A percentile compares a stretch with the other conserved stretches of the same genome.
Conservation (phyloP, 108 stramenopile genomes). For the Seminavis robusta region DNA sequence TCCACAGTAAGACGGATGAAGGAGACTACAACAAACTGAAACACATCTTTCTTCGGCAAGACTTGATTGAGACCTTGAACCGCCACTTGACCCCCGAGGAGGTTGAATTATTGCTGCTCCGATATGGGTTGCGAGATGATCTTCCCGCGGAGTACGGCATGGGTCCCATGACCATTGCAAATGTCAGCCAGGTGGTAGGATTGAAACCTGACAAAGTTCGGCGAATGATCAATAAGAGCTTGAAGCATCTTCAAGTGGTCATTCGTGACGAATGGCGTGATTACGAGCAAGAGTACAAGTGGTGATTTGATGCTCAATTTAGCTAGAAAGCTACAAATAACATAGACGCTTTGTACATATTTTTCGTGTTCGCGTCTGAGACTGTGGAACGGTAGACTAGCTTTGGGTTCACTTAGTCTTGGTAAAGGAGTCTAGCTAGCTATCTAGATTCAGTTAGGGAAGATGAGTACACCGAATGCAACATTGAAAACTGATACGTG, state of each 20-base stretch:
- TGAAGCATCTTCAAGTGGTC: slow-evolving; percentile 51
- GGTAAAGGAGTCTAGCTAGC: too few relatives aligned
- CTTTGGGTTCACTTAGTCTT: too few relatives aligned
- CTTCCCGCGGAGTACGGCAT: slow-evolving; percentile 9
- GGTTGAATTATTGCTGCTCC: slow-evolving; percentile 56
- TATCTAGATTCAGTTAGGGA: too few relatives aligned
- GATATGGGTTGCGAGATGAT: slow-evolving; percentile 73
- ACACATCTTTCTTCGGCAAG: slow-evolving; percentile 55
- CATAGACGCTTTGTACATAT: too few relatives aligned
- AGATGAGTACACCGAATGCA: too few relatives aligned
- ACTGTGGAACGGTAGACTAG: too few relatives aligned
- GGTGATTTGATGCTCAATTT: too few relatives aligned
- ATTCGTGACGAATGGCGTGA: slow-evolving; percentile 65
- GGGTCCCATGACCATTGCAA: slow-evolving; percentile 74
- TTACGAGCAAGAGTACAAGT: slow-evolving; percentile 61
- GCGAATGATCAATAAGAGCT: slow-evolving; percentile 61
- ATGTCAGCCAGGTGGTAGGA: slow-evolving; percentile 67
- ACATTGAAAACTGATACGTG: too few relatives aligned
- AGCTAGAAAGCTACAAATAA: too few relatives aligned
- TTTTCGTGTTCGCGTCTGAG: too few relatives aligned
- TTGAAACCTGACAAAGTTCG: slow-evolving; percentile 81
- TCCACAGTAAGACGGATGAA: slow-evolving; percentile 50
- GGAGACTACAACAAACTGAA: slow-evolving; percentile 40
- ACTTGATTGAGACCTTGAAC: slow-evolving; percentile 53
- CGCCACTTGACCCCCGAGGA: slow-evolving; percentile 53